Evolutionary conservation across 805 yeast species (phyloP), one percentile per base, ranked within the genome.

Genomic region (Saturnispora diversa): DNA sequence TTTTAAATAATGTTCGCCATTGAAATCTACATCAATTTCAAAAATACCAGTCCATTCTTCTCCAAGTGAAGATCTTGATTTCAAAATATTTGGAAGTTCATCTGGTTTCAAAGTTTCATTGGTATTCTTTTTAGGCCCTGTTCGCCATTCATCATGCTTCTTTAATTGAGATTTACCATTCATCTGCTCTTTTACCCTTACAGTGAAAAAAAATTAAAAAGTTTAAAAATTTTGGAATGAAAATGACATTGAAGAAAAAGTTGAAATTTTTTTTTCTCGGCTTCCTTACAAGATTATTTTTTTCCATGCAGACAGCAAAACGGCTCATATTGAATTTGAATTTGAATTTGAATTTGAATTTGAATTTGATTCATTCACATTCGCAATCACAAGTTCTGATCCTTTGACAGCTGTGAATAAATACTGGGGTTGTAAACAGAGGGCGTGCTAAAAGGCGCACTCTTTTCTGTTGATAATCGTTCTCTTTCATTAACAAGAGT

Each of bases 11-110:
- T 86, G 84, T 5, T 57, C 59, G 11, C 66, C 53, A 10, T 62
- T 62, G 50, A 79, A 80, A 3, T 66, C 74, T 2, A 70, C 78
- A 1, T 53, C 53, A 0, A 63, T 54, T 43, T 68, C 66, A 51
- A 72, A 80, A 1, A 80, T 56, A 0, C 82, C 75, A 15, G 72
- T 70, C 92, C 92, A 82, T 28, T 64, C 63, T 1, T 63, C 56
- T 0, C 88, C 88, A 26, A 82, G 54, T 1, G 57, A 55, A 0
- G 84, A 75, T 11, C 50, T 49, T 10, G 50, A 44, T 6, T 55
- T 52, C 27, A 66, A 47, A 20, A 73, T 64, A 47, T 69, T 69
- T 4, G 65, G 66, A 12, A 60, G 49, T 35, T 59, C 65, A 2
- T 54, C 51, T 3, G 52, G 47, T 25, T 53, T 51, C 16, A 59